Evolutionary conservation across 129 eudicot genomes (phyloP).

Genomic region (Apium graveolens): DNA sequence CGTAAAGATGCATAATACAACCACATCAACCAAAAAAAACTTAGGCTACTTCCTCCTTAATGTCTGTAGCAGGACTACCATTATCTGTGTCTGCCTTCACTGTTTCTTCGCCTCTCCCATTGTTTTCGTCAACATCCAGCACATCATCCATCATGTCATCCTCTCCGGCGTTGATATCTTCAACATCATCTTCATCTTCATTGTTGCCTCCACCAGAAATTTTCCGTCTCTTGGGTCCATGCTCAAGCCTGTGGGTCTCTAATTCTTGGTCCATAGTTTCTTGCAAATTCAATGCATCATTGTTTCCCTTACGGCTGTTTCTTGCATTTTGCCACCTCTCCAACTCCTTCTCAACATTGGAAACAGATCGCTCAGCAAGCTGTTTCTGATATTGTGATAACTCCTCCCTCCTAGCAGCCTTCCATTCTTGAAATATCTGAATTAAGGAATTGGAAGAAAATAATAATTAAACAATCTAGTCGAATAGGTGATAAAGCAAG

Average conservation of each 20-base stretch:
- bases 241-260: conserved; percentile 96
- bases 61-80: conserved; percentile 25
- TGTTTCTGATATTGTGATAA: conserved; percentile 77
- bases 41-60: conserved; percentile 23
- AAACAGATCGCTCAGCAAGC: conserved; percentile 51
- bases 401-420: conserved; percentile 91
- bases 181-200: conserved; percentile 94
- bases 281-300: conserved; percentile 59
- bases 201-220: conserved; percentile 65
- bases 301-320: conserved; percentile 48
- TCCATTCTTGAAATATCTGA: conserved; percentile 91
- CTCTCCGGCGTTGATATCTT: conserved; percentile 84
- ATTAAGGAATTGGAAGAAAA: not conserved
- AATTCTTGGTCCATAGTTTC: conserved; percentile 99
- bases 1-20: conserved; percentile 19
- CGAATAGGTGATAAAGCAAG: not conserved
- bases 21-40: conserved; percentile 7
- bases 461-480: not conserved
- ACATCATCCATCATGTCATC: conserved; percentile 94
- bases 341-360: conserved; percentile 71
- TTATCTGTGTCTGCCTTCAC: conserved; percentile 33
- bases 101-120: conserved; percentile 44
- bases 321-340: conserved; percentile 90
- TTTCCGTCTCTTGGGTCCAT: conserved; percentile 83
- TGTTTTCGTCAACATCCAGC: conserved; percentile 60